phyloP scores from a whole-genome alignment of 1,284 basidiomycete genomes.

The Rhodotorula sp. region DNA sequence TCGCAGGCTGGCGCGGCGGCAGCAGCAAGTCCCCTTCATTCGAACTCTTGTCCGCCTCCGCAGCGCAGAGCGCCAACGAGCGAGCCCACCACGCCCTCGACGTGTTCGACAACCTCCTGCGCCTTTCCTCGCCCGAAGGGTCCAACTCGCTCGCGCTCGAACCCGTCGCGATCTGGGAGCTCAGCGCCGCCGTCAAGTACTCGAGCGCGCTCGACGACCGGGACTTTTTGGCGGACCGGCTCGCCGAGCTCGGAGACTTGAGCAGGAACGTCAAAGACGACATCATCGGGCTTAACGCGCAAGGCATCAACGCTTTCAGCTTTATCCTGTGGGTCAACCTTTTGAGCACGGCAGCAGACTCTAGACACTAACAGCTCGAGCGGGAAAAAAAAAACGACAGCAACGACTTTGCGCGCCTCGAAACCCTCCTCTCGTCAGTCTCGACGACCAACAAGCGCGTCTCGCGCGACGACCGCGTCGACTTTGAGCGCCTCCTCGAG shows the following conservation, averaged over 20 bases:
- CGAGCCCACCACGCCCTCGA: conserved; percentile 36
- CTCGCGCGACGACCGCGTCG: conserved; percentile 3
- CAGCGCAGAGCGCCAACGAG: conserved; percentile 4
- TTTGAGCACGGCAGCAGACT: too few relatives aligned
- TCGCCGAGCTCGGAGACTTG: conserved; percentile 38
- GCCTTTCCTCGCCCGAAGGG: conserved; percentile 23
- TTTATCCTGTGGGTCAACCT: conserved; percentile 16
- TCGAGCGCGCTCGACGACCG: conserved; percentile 37
- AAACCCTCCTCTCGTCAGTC: conserved; percentile 36
- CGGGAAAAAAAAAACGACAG: not conserved
- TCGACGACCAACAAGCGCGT: conserved; percentile 14
- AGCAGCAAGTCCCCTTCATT: not conserved
- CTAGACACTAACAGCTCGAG: not conserved
- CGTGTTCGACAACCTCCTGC: conserved; percentile 42
- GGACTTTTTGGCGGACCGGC: conserved; percentile 26
- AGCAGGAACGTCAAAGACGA: conserved; percentile 43
- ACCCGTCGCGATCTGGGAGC: conserved; percentile 43
- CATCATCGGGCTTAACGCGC: conserved; percentile 31
- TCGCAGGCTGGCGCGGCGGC: not conserved
- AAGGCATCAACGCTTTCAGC: conserved; percentile 19
- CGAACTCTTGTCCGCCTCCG: conserved; percentile 8
- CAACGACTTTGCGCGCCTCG: conserved; percentile 43
- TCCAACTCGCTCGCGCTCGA: conserved; percentile 31
- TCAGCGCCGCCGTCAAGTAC: conserved; percentile 42
- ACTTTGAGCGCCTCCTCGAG: conserved; percentile 34